Evolutionary conservation across 2,329 filamentous ascomycete species (phyloP), one percentile per base, ranked within the genome.

Genomic region (Clonostachys byssicola): DNA sequence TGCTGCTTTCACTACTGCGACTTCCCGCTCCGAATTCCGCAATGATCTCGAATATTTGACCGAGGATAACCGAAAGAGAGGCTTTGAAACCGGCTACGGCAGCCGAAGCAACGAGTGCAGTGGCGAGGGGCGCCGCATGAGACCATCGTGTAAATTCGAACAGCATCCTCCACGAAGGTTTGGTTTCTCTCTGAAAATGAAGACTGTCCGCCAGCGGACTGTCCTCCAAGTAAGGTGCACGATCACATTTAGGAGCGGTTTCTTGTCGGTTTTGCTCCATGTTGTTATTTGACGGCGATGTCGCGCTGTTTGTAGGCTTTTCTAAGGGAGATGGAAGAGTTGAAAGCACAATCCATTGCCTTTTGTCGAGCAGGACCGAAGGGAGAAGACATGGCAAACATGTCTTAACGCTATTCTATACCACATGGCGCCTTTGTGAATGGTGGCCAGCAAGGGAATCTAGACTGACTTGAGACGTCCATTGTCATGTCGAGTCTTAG

Each of bases 11-110:
- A 0, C 71, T 69, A 1, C 67, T 65, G 5, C 81, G 67, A 2
- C 63, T 60, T 3, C 80, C 82, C 14, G 73, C 68, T 1, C 84
- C 88, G 57, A 83, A 89, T 7, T 74, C 66, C 1, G 87, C 77
- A 49, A 95, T 85, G 5, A 81, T 67, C 33, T 87, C 77, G 59
- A 95, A 95, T 8, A 95, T 74, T 44, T 78, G 77, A 12, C 92
- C 92, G 2, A 92, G 78, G 2, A 95, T 63, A 30, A 91, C 71
- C 5, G 89, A 80, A 23, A 88, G 75, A 2, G 76, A 67, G 0
- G 89, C 87, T 46, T 82, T 79, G 12, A 85, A 69, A 1, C 78
- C 74, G 2, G 87, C 88, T 9, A 81, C 75, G 3, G 80, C 55
- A 5, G 81, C 60, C 0, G 88, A 79, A 2, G 80, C 68, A 5